Conservation (phyloP, 345 rosid genomes). For the Clarkia xantiana region DNA sequence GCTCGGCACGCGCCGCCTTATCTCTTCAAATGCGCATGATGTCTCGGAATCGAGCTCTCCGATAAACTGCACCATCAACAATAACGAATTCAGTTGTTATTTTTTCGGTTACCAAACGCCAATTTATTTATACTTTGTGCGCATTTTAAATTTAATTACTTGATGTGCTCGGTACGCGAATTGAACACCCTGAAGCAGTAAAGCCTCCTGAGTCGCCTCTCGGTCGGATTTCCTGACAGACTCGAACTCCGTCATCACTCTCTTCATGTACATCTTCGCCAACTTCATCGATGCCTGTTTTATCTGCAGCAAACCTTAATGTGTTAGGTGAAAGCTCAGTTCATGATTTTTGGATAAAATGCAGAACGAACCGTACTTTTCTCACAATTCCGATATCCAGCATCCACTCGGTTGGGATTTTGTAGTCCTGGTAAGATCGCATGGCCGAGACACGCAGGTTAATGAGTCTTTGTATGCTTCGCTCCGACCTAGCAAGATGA, state of each 20-base stretch:
- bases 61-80: slow-evolving; percentile 36
- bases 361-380: slow-evolving; percentile 23
- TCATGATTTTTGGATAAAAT: neutral
- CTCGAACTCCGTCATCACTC: slow-evolving; percentile 66
- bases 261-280: slow-evolving; percentile 61
- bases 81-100: neutral
- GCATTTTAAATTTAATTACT: slow-evolving; percentile 24
- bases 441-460: slow-evolving; percentile 43
- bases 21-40: slow-evolving; percentile 68
- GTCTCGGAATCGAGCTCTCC: slow-evolving; percentile 89
- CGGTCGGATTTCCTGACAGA: slow-evolving; percentile 34
- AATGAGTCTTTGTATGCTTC: slow-evolving; percentile 42
- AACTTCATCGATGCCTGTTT: slow-evolving; percentile 59
- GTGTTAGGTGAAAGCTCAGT: neutral
- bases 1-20: slow-evolving; percentile 46
- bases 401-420: slow-evolving; percentile 82
- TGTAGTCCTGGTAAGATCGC: slow-evolving; percentile 45
- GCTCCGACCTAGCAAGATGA: slow-evolving; percentile 43
- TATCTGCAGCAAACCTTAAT: slow-evolving; percentile 27
- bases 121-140: too few species aligned
- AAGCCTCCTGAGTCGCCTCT: slow-evolving; percentile 56
- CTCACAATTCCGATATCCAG: slow-evolving; percentile 61
- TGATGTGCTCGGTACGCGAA: slow-evolving; percentile 73
- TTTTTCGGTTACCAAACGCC: too few species aligned
- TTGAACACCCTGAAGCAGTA: slow-evolving; percentile 69